Evolutionary conservation across 225 moss, liverwort and hornwort species (phyloP).

Genomic region (Thuidium tamariscinum): DNA sequence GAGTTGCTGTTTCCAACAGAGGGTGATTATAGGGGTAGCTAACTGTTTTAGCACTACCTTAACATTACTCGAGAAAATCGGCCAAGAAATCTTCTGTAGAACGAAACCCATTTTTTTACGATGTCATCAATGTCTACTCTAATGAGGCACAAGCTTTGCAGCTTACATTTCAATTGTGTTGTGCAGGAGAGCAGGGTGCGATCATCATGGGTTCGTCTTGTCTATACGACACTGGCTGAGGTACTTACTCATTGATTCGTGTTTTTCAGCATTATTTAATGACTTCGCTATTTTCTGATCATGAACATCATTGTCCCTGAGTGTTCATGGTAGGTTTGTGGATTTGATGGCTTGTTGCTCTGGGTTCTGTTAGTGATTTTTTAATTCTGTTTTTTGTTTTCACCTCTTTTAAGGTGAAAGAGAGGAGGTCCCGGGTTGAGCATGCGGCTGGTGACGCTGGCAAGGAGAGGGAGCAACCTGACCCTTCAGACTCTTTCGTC

Average conservation of each 20-base stretch:
- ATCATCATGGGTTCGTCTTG: constrained; percentile 92
- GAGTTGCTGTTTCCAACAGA: neutral
- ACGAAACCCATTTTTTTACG: neutral
- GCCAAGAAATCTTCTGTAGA: neutral
- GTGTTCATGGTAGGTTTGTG: neutral
- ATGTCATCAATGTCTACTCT: neutral
- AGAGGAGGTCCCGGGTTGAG: constrained; percentile 32
- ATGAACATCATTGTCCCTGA: neutral
- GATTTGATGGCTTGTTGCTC: neutral
- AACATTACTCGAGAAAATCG: neutral
- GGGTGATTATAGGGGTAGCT: neutral
- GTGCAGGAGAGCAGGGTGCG: constrained; percentile 85
- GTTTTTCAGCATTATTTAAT: neutral
- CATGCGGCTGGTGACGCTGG: constrained; percentile 1
- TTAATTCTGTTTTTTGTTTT: neutral
- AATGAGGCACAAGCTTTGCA: neutral
- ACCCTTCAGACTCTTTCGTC: constrained; percentile 73
- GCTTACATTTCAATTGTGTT: neutral
- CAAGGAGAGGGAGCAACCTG: constrained; percentile 22
- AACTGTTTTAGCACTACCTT: neutral
- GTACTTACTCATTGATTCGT: constrained; percentile 14
- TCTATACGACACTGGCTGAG: constrained; percentile 67
- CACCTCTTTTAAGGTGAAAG: constrained; percentile 13
- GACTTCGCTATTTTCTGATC: neutral
- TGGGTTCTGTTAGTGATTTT: neutral